Conservation (phyloP, 495 filamentous ascomycete genomes). For the Aspergillus nidulans region DNA sequence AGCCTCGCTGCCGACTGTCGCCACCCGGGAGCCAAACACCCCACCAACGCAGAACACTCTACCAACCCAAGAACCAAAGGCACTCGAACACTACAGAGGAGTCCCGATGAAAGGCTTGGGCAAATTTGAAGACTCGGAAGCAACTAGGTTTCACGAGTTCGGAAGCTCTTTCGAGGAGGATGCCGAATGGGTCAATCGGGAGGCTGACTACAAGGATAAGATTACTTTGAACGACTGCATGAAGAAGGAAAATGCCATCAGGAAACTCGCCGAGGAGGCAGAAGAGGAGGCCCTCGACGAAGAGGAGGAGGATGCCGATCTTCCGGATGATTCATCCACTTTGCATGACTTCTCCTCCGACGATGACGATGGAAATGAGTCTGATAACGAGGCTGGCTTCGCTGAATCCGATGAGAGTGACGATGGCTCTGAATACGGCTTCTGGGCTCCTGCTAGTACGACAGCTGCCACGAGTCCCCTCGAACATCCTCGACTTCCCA, state of each 20-base stretch:
- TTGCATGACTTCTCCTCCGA: conserved; percentile 60
- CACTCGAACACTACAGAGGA: conserved; percentile 18
- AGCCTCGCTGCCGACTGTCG: not conserved
- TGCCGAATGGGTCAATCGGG: conserved; percentile 79
- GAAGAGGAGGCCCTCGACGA: conserved; percentile 80
- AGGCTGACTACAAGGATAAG: conserved; percentile 57
- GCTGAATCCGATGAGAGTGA: conserved; percentile 85
- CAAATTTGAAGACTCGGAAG: conserved; percentile 61
- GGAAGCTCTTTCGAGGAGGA: conserved; percentile 74
- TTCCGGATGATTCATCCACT: conserved; percentile 55
- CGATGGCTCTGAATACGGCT: conserved; percentile 63
- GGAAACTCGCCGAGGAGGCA: conserved; percentile 81
- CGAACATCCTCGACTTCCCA: conserved; percentile 41
- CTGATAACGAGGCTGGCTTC: conserved; percentile 94
- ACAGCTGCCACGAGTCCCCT: conserved; percentile 53
- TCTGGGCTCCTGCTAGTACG: conserved; percentile 69
- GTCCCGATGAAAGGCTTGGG: conserved; percentile 42
- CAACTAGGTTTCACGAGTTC: conserved; percentile 87
- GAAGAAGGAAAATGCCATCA: conserved; percentile 82
- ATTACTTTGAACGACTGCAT: conserved; percentile 87
- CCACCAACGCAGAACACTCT: too few species aligned
- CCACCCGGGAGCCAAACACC: conserved; percentile 1
- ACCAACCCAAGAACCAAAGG: conserved; percentile 4
- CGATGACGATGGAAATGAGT: conserved; percentile 69
- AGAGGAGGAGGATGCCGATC: conserved; percentile 55